Base-by-base conservation (phyloP, 129 eudicot species). In the Calendula officinalis region DNA sequence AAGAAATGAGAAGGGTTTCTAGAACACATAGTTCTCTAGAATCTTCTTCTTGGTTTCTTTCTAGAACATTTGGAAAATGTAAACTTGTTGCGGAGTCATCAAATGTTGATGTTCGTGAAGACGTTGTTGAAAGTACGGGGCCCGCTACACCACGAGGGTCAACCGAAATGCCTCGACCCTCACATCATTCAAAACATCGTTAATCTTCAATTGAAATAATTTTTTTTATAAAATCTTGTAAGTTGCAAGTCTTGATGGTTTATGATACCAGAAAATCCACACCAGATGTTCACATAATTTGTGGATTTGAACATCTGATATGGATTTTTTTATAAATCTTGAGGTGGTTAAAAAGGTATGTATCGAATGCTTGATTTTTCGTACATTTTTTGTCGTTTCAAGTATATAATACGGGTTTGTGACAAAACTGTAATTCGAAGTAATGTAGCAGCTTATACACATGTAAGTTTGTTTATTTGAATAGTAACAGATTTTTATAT, bases 101-200 rank as follows among this genome's bases (percentile, higher is more conserved):
- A 15, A 80, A 78, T 69, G 81, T 75, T 42, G 72, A 65, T 7
- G 81, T 77, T 42, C 74, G 65, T 7, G 48, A 62, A 56, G 91
- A 81, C 36, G 67, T 69, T 46, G 69, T 83, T 36, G 83, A 83
- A 37, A 82, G 90, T 70, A 81, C 83, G 36, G 75, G 62, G 3
- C 80, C 88, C 30, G 60, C 94, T 43, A 74, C 78, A 16, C 90
- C 98, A 56, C 77, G 90, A 57, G 82, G 82, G 35, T 91, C 95
- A 14, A 72, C 79, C 55, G 97, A 91, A 55, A 76, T 39, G 13
- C 75, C 78, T 56, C 82, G 62, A 3, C 16, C 78, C 61, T 84
- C 89, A 32, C 77, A 55, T 58, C 84, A 73, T 73, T 74, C 56
- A 9, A 70, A 64, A 40, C 81, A 70, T 41, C 76, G 70, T 36